Conservation (phyloP, 352 stramenopile species). For the Aphanomyces stellatus region DNA sequence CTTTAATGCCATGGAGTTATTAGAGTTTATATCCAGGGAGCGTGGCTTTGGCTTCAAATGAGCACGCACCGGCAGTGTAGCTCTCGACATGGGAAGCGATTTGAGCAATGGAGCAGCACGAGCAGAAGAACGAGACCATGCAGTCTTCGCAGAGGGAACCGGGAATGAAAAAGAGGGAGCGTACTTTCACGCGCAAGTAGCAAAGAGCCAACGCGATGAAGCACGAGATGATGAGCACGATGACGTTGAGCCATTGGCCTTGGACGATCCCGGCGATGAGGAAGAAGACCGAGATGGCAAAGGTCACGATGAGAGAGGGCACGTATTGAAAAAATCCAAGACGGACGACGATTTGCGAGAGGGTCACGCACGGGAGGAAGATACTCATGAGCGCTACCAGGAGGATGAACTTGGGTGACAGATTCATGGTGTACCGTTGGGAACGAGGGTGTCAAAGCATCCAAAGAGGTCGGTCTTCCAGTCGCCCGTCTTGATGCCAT, state of each 20-base stretch:
- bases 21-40: conserved; percentile 3
- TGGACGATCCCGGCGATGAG: background rate
- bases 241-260: background rate
- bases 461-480: conserved; percentile 69
- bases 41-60: conserved; percentile 10
- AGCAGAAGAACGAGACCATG: background rate
- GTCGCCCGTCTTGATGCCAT: conserved; percentile 54
- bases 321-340: background rate
- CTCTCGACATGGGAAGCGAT: conserved; percentile 11
- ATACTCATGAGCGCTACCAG: conserved; percentile 10
- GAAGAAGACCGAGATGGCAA: background rate
- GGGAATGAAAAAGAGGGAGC: conserved; percentile 1
- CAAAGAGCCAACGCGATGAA: background rate
- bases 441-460: conserved; percentile 57
- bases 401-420: background rate
- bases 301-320: background rate
- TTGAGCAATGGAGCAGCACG: conserved; percentile 1
- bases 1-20: background rate
- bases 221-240: background rate
- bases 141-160: background rate
- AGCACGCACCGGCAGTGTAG: conserved; percentile 3
- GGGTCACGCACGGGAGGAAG: background rate
- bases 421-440: conserved; percentile 33
- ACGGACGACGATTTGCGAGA: conserved; percentile 3
- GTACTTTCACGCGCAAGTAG: background rate